These are phyloP conservation scores for Penicillium sp. DNA, from an alignment of 2,329 filamentous ascomycete genomes.

Conservation along the genomic window DNA sequence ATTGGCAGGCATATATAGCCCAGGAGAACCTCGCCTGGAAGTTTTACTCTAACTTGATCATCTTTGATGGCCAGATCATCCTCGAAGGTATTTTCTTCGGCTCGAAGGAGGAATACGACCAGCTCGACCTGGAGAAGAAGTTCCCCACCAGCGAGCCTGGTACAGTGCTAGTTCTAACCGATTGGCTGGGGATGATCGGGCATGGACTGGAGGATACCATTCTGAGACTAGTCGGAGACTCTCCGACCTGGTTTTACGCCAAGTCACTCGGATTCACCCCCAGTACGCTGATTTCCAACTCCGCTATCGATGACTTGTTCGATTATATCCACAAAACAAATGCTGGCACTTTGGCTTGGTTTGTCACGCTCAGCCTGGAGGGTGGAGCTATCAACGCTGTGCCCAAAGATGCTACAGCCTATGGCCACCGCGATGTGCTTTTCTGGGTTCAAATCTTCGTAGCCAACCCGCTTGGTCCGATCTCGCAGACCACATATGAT, in stretches of 20 bases:
- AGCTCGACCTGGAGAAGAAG: conserved; percentile 30
- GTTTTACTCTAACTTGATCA: conserved; percentile 58
- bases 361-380: conserved; percentile 60
- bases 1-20: conserved; percentile 59
- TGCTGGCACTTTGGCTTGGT: conserved; percentile 57
- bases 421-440: conserved; percentile 62
- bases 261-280: conserved; percentile 56
- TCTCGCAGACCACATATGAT: conserved; percentile 47
- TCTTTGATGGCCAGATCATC: conserved; percentile 55
- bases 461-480: conserved; percentile 44
- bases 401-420: conserved; percentile 56
- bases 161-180: conserved; percentile 18
- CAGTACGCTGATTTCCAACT: conserved; percentile 49
- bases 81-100: conserved; percentile 65
- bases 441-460: conserved; percentile 63
- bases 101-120: conserved; percentile 56
- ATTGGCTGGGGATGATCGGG: neutral
- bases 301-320: conserved; percentile 39
- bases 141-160: conserved; percentile 20
- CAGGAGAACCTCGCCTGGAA: conserved; percentile 58
- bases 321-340: conserved; percentile 44
- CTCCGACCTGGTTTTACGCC: conserved; percentile 48
- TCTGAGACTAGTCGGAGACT: neutral
- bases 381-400: conserved; percentile 61
- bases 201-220: neutral